Evolutionary conservation across 164 flowering plant species (phyloP).

Genomic region (Cinnamomum micranthum): DNA sequence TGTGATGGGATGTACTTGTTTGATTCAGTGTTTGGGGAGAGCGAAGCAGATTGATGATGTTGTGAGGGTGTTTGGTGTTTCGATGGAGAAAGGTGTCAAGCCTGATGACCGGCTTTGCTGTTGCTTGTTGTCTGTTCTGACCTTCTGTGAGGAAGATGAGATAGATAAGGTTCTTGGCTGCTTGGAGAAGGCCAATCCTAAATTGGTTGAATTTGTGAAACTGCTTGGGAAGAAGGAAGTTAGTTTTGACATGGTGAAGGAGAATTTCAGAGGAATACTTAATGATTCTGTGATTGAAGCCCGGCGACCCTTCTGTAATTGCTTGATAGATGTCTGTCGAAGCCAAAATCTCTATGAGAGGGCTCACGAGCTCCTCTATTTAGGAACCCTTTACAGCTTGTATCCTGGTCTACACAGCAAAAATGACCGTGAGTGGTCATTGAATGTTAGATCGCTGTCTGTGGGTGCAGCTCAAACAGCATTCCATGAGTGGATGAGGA

Average conservation of each 20-base stretch:
- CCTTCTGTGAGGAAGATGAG: slow-evolving; percentile 54
- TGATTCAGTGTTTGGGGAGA: slow-evolving; percentile 82
- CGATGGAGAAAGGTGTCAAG: slow-evolving; percentile 47
- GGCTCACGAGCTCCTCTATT: slow-evolving; percentile 76
- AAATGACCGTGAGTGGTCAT: slow-evolving; percentile 63
- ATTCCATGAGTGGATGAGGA: slow-evolving; percentile 85
- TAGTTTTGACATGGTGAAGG: slow-evolving; percentile 46
- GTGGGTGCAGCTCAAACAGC: slow-evolving; percentile 95
- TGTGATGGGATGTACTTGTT: slow-evolving; percentile 89
- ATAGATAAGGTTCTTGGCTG: slow-evolving; percentile 53
- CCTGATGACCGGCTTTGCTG: slow-evolving; percentile 90
- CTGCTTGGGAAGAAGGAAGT: slow-evolving; percentile 35
- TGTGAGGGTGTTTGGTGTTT: slow-evolving; percentile 48
- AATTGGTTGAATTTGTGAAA: slow-evolving; percentile 47
- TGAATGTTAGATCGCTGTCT: slow-evolving; percentile 74
- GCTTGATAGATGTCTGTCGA: slow-evolving; percentile 83
- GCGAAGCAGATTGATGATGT: slow-evolving; percentile 67
- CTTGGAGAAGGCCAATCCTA: slow-evolving; percentile 57
- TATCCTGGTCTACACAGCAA: slow-evolving; percentile 79
- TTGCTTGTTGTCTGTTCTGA: slow-evolving; percentile 71
- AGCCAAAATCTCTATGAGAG: slow-evolving; percentile 47
- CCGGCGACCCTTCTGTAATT: slow-evolving; percentile 84
- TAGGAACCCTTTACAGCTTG: slow-evolving; percentile 71
- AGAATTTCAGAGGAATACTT: slow-evolving; percentile 54
- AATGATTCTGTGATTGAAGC: slow-evolving; percentile 50